These are phyloP conservation scores for Salix udensis DNA, from an alignment of 345 rosid species.

Conservation along the genomic window DNA sequence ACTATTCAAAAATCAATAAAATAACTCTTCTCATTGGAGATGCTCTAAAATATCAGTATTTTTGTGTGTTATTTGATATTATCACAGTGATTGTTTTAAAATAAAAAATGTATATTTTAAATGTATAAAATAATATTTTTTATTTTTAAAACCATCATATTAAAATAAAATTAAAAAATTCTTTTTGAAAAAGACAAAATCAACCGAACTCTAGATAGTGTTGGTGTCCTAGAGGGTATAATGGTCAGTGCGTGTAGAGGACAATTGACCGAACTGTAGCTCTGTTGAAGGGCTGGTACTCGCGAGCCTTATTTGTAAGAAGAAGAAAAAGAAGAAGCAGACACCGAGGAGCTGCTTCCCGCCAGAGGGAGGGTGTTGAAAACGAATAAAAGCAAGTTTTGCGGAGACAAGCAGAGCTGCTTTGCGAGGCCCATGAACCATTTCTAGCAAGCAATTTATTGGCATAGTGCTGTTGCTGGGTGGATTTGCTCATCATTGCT, in stretches of 20 bases:
- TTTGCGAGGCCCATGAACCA: constrained; percentile 23
- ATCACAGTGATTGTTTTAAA: too few relatives aligned
- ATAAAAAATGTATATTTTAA: too few relatives aligned
- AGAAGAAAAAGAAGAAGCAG: constrained; percentile 16
- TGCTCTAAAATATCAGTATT: too few relatives aligned
- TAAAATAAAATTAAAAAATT: too few relatives aligned
- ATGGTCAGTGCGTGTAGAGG: not conserved
- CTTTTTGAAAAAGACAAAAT: too few relatives aligned
- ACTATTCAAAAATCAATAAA: too few relatives aligned
- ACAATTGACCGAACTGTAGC: not conserved
- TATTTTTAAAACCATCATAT: too few relatives aligned
- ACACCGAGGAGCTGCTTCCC: constrained; percentile 29
- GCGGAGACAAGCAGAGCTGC: constrained; percentile 21
- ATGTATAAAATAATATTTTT: too few relatives aligned
- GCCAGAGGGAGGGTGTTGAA: constrained; percentile 23
- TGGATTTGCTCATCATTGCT: constrained; percentile 61
- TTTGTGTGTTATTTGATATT: too few relatives aligned
- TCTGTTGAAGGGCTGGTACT: constrained; percentile 4
- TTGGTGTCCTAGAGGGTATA: constrained; percentile 5
- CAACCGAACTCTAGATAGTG: too few relatives aligned
- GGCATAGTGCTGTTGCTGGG: constrained; percentile 30
- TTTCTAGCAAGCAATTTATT: constrained; percentile 33
- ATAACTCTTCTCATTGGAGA: too few relatives aligned
- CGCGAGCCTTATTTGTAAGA: not conserved
- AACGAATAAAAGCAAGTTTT: constrained; percentile 29